A percentile compares a stretch with the other conserved stretches of the same genome.
Conservation (phyloP, 2,329 filamentous ascomycete genomes). For the Phoma herbarum region DNA sequence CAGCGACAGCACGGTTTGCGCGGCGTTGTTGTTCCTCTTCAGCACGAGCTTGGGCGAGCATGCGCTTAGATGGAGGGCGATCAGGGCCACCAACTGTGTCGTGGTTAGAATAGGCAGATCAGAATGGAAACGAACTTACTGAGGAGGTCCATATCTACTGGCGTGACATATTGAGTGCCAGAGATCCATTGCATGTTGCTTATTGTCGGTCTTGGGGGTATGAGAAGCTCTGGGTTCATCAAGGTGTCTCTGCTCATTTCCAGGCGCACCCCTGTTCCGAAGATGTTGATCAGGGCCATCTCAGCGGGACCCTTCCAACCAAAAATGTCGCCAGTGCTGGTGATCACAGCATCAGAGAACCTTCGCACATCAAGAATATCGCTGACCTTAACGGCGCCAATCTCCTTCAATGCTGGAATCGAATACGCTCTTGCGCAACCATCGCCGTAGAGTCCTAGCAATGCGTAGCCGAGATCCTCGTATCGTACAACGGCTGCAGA, state of each 20-base stretch:
- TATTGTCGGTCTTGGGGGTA: conserved; percentile 88
- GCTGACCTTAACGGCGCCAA: conserved; percentile 71
- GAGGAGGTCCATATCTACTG: conserved; percentile 85
- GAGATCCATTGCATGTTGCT: conserved; percentile 97
- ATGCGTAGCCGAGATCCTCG: conserved; percentile 76
- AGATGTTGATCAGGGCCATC: conserved; percentile 81
- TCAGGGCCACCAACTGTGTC: conserved; percentile 79
- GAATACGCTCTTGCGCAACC: conserved; percentile 81
- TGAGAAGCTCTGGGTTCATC: conserved; percentile 76
- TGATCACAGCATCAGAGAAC: conserved; percentile 74
- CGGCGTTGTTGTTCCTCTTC: conserved; percentile 70
- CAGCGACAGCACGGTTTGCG: conserved; percentile 45
- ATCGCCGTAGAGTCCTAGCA: conserved; percentile 87
- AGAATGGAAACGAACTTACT: conserved; percentile 54
- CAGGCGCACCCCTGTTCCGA: conserved; percentile 75
- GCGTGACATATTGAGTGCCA: conserved; percentile 89
- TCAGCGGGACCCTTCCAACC: conserved; percentile 91
- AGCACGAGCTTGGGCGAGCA: conserved; percentile 79
- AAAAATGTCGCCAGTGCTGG: conserved; percentile 80
- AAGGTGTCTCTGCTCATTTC: conserved; percentile 72
- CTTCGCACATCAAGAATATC: conserved; percentile 77
- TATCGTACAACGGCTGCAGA: conserved; percentile 79
- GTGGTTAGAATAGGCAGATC: conserved; percentile 6
- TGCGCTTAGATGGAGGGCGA: conserved; percentile 85
- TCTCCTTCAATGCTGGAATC: conserved; percentile 87